phyloP scores from a whole-genome alignment of 2,329 filamentous ascomycete genomes.

The Arthrobotrys sinensis region DNA sequence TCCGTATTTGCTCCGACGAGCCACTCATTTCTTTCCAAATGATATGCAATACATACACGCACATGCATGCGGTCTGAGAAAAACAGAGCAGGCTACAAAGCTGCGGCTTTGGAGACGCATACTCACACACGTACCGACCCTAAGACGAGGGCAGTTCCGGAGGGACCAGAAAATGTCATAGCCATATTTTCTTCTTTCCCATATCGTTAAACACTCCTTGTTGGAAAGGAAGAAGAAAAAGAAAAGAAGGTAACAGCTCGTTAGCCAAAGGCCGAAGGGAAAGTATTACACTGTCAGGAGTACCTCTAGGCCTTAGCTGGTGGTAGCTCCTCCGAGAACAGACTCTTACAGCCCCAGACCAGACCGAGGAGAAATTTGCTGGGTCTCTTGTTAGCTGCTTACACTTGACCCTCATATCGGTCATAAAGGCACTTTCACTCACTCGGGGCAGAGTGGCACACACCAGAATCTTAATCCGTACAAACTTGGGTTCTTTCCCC shows the following conservation, averaged over 20 bases:
- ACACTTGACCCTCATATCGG: slow-evolving; percentile 50
- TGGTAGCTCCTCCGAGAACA: slow-evolving; percentile 61
- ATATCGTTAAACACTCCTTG: slow-evolving; percentile 61
- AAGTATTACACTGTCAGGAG: slow-evolving; percentile 52
- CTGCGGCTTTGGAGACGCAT: slow-evolving; percentile 62
- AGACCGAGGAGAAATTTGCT: slow-evolving; percentile 59
- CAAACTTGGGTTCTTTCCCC: slow-evolving; percentile 39
- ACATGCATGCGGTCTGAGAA: slow-evolving; percentile 52
- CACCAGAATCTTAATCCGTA: slow-evolving; percentile 59
- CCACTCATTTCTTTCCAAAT: slow-evolving; percentile 59
- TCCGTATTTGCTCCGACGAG: slow-evolving; percentile 61
- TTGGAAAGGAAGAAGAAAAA: slow-evolving; percentile 54
- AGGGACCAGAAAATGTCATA: slow-evolving; percentile 59
- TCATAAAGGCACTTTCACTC: slow-evolving; percentile 50
- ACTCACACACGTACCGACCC: slow-evolving; percentile 59
- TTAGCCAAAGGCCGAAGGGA: slow-evolving; percentile 53
- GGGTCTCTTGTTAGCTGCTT: slow-evolving; percentile 51
- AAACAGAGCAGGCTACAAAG: slow-evolving; percentile 57
- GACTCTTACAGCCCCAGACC: slow-evolving; percentile 56
- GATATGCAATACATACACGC: slow-evolving; percentile 57
- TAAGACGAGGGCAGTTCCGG: slow-evolving; percentile 56
- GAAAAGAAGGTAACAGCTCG: slow-evolving; percentile 6
- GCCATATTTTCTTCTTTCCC: slow-evolving; percentile 57
- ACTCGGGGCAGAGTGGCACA: slow-evolving; percentile 53
- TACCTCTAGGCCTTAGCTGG: slow-evolving; percentile 44